Conservation (phyloP, 2,329 filamentous ascomycete genomes). For the Pestalotiopsis sp. region DNA sequence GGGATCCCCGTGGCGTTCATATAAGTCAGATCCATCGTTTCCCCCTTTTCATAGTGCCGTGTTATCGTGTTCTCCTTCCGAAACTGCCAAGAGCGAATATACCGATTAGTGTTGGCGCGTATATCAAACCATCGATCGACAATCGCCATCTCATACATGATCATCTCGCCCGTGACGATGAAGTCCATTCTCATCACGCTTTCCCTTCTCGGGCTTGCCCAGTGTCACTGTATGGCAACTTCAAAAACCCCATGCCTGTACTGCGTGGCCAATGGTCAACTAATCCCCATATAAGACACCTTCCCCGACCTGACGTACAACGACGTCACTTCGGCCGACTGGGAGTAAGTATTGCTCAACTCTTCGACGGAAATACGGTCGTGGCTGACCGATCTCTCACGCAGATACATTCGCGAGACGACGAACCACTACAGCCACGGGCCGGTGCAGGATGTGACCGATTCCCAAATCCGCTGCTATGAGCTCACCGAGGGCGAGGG, state of each 20-base stretch:
- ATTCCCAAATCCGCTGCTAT: conserved; percentile 38
- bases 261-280: background rate
- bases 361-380: background rate
- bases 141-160: background rate
- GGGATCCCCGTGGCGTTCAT: background rate
- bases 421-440: conserved; percentile 39
- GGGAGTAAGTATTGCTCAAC: background rate
- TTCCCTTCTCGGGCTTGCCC: background rate
- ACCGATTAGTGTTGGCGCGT: background rate
- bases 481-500: conserved; percentile 30
- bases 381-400: background rate
- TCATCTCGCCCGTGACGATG: background rate
- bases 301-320: conserved; percentile 9
- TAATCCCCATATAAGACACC: conserved; percentile 2
- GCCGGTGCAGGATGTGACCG: conserved; percentile 34
- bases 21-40: background rate
- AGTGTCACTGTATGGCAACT: background rate
- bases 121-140: background rate
- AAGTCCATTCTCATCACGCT: background rate
- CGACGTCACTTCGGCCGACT: background rate
- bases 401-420: conserved; percentile 29
- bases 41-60: background rate
- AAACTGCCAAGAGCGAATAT: background rate
- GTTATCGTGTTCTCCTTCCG: background rate
- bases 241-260: background rate